Base-by-base conservation (phyloP, 1,139 yeast genomes). In the Suhomyces panamericanus region DNA sequence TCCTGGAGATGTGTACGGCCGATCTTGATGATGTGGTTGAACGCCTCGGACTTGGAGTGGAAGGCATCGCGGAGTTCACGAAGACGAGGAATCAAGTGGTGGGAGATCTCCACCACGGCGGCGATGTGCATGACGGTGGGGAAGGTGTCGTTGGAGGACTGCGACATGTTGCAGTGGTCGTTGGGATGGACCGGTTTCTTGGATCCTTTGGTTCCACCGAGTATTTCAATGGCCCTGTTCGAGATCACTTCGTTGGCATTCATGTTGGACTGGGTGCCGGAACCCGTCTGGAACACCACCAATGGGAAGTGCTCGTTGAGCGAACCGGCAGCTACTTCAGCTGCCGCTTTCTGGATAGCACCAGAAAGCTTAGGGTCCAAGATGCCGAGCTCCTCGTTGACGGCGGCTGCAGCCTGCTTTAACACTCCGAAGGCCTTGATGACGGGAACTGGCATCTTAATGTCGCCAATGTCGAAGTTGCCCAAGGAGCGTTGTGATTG, bases 81-180 rank as follows among this genome's bases (percentile, higher is more conserved):
- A 62, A 93, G 77, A 60, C 89, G 87, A 30, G 99, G 99, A 44
- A 93, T 59, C 66, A 95, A 78, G 42, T 77, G 74, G 59, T 79
- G 63, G 45, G 85, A 75, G 70, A 93, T 87, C 73, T 93, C 96
- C 41, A 87, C 79, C 49, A 91, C 96, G 27, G 98, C 97, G 43
- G 99, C 98, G 71, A 93, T 93, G 75, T 93, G 99, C 99, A 93
- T 93, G 48, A 93, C 99, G 30, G 99, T 91, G 56, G 99, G 99
- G 87, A 91, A 88, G 47, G 99, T 93, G 71, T 93, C 99, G 68
- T 93, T 93, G 39, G 97, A 89, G 15, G 97, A 89, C 73, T 93
- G 99, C 13, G 97, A 89, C 91, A 90, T 93, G 78, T 93, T 93
- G 62, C 93, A 95, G 71, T 93, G 98, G 72, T 93, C 98, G 71